Base-by-base conservation (phyloP, 176 grass and related monocot genomes). In the Oryza glumipatula region DNA sequence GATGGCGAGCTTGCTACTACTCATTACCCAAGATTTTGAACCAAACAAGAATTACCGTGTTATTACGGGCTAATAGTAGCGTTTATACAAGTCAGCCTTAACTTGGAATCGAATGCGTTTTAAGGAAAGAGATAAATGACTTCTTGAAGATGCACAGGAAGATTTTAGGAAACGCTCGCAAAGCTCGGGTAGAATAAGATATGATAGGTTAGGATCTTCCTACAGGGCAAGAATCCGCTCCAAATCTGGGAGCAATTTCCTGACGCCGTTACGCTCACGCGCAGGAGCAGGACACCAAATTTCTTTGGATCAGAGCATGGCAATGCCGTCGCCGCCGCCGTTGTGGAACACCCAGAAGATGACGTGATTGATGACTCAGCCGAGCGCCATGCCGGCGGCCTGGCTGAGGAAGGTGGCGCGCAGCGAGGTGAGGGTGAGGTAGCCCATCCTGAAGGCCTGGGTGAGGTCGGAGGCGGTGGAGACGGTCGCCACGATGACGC, bases 351-450 rank as follows among this genome's bases (percentile, higher is more conserved):
- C 13, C 87, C 82, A 83, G 82, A 94, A 94, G 63, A 88, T 35
- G 7, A 84, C 36, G 2, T 87, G 88, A 43, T 83, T 88, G 26
- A 94, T 74, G 3, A 94, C 51, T 65, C 90, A 92, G 24, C 90
- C 90, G n/a, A 90, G 84, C 21, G 82, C 77, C 49, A 87, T 94
- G 12, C 93, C 87, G 30, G 81, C 73, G 14, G 77, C 35, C 63
- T 94, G 90, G 84, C 87, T 85, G 36, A 94, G 28, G 78, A 89
- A 76, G 69, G 92, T 82, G 11, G 93, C 82, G 61, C 73, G 83
- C 9, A 84, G 90, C 22, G 93, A 94, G 66, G 93, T 89, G 48
- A 94, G 77, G 17, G 90, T 92, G 82, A 95, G 80, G 85, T 95
- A 26, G 26, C 26, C 26, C 26, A 1, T 26, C 26, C 26, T 26